Evolutionary conservation across 1,284 basidiomycete genomes (phyloP), one percentile per base, ranked within the genome.

Genomic region (Cutaneotrichosporon cutaneum): DNA sequence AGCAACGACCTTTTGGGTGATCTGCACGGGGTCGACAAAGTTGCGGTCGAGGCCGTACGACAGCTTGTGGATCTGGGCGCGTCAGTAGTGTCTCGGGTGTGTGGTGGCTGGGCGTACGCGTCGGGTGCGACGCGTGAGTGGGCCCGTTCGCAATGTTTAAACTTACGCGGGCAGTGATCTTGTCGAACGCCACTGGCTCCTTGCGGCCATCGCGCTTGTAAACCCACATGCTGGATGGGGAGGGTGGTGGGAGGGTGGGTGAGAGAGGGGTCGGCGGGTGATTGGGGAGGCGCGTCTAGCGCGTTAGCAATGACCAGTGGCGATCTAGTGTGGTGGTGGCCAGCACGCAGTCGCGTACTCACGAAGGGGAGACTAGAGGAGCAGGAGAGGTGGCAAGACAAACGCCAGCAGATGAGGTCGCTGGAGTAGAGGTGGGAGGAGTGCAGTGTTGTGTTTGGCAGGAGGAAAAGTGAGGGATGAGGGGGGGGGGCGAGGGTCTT

Each of bases 31-130:
- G 76, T 97, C 92, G 55, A 99, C 89, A 72, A 92, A 91, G 76
- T 94, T 89, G 70, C 86, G 84, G 80, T 99, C 95, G 35, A 99
- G 87, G 66, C 95, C 95, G 77, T 98, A 99, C 74, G 94, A 96
- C 24, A 99, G 87, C 83, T 99, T 99, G 78, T 88, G 87, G 75
- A 99, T 90, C 71, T 94, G 84, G 35, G 1, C 14, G 5, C 30
- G 52, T 50, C 30, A 54, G 52, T 21, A 2, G 39, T 39, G 39
- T 32, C 6, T 50, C 27, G 4, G 21, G 42, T 26, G 52, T 24
- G 33, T 24, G 51, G 16, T 45, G 33, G 14, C n/a, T 26, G 22
- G 24, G 26, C 16, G 14, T 16, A 51, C 50, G 50, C 27, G 27
- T 18, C 27, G 27, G 11, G 5, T 18, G 16, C 51, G 9, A 26